A percentile compares a stretch with the other conserved stretches of the same genome.
phyloP scores from a whole-genome alignment of 208 protist genomes.

The Naegleria lovaniensis region DNA sequence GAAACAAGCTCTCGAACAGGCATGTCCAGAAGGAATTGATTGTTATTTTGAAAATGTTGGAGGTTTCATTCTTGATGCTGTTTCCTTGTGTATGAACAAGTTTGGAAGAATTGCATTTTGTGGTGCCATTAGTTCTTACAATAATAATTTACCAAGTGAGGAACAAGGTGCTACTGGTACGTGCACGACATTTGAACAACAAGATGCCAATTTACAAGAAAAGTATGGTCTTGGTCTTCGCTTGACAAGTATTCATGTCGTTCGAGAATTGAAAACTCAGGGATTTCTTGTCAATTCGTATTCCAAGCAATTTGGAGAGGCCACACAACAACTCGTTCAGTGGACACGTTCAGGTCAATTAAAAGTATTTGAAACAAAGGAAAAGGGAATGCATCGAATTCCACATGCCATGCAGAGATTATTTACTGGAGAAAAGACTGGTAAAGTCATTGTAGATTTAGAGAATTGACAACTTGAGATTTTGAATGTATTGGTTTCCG shows the following conservation, averaged over 20 bases:
- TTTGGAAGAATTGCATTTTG: constrained; percentile 35
- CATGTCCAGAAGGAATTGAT: constrained; percentile 20
- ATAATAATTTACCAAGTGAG: neutral
- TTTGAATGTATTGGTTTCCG: too few relatives aligned
- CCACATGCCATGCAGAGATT: neutral
- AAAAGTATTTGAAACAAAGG: neutral
- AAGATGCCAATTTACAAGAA: too few relatives aligned
- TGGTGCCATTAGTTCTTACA: constrained; percentile 40
- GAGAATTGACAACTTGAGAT: too few relatives aligned
- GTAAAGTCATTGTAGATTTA: constrained; percentile 17
- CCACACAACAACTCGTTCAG: neutral
- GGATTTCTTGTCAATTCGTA: neutral
- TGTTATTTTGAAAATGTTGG: constrained; percentile 42
- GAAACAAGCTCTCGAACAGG: constrained; percentile 13
- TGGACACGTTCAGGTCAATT: neutral
- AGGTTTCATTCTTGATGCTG: constrained; percentile 31
- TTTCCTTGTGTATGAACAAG: neutral
- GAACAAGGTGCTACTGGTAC: neutral
- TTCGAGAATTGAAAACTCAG: neutral
- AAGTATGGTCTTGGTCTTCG: neutral
- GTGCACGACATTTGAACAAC: too few relatives aligned
- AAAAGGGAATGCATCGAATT: neutral
- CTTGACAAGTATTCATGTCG: neutral
- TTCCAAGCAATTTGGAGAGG: neutral
- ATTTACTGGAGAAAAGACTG: neutral